Evolutionary conservation across 495 filamentous ascomycete genomes (phyloP).

Genomic region (Wilcoxina mikolae): DNA sequence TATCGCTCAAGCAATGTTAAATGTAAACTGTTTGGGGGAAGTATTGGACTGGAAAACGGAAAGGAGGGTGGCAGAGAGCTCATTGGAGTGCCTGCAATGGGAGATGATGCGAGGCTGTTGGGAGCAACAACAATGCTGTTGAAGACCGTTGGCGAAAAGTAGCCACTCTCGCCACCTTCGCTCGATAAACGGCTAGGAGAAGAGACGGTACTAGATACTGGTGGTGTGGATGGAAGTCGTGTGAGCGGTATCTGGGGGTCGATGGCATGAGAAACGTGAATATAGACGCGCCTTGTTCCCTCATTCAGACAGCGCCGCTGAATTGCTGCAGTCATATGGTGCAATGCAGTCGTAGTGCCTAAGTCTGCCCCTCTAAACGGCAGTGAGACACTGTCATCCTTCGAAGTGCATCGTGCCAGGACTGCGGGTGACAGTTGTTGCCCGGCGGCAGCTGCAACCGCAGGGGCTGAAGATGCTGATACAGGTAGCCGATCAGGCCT

Average conservation of each 20-base stretch:
- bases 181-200: constrained; percentile 18
- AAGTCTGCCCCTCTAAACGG: constrained; percentile 20
- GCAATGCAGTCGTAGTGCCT: constrained; percentile 26
- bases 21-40: constrained; percentile 49
- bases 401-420: constrained; percentile 22
- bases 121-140: constrained; percentile 30
- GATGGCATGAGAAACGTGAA: constrained; percentile 28
- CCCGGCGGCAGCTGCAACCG: constrained; percentile 26
- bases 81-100: constrained; percentile 28
- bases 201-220: constrained; percentile 1
- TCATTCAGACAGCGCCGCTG: constrained; percentile 18
- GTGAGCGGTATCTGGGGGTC: constrained; percentile 25
- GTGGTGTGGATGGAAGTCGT: constrained; percentile 24
- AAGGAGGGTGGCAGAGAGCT: background rate
- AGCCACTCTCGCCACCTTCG: constrained; percentile 22
- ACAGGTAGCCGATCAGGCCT: constrained; percentile 23
- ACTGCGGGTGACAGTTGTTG: constrained; percentile 25
- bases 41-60: constrained; percentile 44
- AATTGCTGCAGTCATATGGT: constrained; percentile 25
- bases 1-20: constrained; percentile 56
- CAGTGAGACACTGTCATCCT: constrained; percentile 11
- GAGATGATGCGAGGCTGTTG: constrained; percentile 23
- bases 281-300: constrained; percentile 22
- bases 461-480: constrained; percentile 26
- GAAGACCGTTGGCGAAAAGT: constrained; percentile 29